These are phyloP conservation scores for Vigna angularis DNA, from an alignment of 306 rosid species.

Conservation along the genomic window DNA sequence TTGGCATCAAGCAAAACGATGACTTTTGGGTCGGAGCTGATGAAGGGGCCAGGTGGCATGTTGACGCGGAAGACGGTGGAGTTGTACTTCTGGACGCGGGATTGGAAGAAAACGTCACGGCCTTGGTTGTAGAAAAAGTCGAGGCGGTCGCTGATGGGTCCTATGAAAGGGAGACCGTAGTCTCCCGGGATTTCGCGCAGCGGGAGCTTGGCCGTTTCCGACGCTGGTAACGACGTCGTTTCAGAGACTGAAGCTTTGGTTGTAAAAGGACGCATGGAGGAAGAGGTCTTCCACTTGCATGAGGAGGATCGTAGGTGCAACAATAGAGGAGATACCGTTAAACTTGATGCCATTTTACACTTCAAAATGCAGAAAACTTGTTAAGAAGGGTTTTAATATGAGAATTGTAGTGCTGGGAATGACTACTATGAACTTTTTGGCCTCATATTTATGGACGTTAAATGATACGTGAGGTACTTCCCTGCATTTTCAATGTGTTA, in stretches of 20 bases:
- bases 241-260: slow-evolving; percentile 56
- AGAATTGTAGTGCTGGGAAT: too few species aligned
- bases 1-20: slow-evolving; percentile 82
- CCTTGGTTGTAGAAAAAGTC: slow-evolving; percentile 90
- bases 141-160: slow-evolving; percentile 69
- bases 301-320: slow-evolving; percentile 46
- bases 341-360: slow-evolving; percentile 35
- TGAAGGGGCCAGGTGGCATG: slow-evolving; percentile 90
- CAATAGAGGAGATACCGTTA: slow-evolving; percentile 46
- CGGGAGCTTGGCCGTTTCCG: slow-evolving; percentile 52
- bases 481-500: too few species aligned
- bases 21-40: slow-evolving; percentile 64
- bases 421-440: too few species aligned
- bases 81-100: slow-evolving; percentile 60
- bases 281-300: not conserved
- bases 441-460: too few species aligned
- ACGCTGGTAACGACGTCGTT: slow-evolving; percentile 16
- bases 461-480: too few species aligned
- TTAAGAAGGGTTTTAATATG: too few species aligned
- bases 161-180: slow-evolving; percentile 73
- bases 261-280: slow-evolving; percentile 20
- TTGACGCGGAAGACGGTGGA: slow-evolving; percentile 87
- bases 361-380: not conserved
- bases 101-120: slow-evolving; percentile 64
- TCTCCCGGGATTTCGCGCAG: slow-evolving; percentile 74